Base-by-base conservation (phyloP, 495 filamentous ascomycete genomes). In the Aspergillus olivimuriae region DNA sequence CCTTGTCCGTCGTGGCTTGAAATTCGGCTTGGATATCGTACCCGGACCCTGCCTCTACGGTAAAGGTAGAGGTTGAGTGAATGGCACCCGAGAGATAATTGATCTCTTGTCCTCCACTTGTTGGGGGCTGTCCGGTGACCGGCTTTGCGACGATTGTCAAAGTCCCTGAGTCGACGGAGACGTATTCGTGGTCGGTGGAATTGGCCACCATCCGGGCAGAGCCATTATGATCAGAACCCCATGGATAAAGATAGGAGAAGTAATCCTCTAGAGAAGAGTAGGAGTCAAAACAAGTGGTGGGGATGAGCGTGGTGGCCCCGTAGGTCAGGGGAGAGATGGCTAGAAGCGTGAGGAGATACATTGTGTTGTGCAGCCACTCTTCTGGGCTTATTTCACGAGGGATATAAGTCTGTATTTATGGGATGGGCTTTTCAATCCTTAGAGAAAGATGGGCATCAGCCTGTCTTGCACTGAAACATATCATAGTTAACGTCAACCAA, bases 161-260 rank as follows among this genome's bases (percentile, higher is more conserved):
- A 9, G 52, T 52, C 10, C 52, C 52, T 12, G 45, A 32, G 6
- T 47, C 40, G 16, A 76, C 73, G 0, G 70, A 69, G 34, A 80
- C 65, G 46, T 78, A 77, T 26, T 75, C 64, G 50, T 80, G 75
- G 21, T 66, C 46, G 39, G 76, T 73, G 20, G 61, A 60, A 53
- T 72, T 59, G 34, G 73, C 74, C 52, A 70, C 57, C 76, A 80
- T 81, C 32, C 75, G 73, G 3, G 77, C 76, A 0, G 67, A 74
- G 22, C 77, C 77, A 52, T 80, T 81, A 58, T 74, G 73, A 46
- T 70, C 65, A 32, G 53, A 55, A 17, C 65, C 63, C 63, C 65
- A 69, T 2, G 65, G 65, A 43, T 69, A 79, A 58, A 74, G 68
- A 61, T 77, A 75, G 50, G 46, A 54, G 61, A 76, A 80, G 52